Evolutionary conservation across 352 stramenopile species (phyloP), one percentile per base, ranked within the genome.

Genomic region (Phytophthora pistaciae): DNA sequence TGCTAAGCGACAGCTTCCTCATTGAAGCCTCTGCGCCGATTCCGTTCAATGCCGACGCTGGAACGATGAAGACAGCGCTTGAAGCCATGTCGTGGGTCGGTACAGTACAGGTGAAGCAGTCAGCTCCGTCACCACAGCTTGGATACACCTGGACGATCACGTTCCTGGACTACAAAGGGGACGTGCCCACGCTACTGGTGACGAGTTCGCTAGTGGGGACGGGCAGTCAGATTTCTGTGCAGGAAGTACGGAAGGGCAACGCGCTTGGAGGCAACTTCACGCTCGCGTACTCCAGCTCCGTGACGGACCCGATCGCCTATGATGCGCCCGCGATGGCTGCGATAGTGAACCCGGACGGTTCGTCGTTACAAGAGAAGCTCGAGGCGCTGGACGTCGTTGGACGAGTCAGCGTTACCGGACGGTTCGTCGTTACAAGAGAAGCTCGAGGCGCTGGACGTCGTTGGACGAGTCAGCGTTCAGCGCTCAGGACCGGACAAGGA

Each of bases 351-450:
- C 66, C 71, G 0, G 86, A 95, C 33, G 83, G 87, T 1, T 82
- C 82, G 9, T 94, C 87, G 0, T 33, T 95, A n/a, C 77, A 95
- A 69, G 88, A 95, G 53, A 93, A 92, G 36, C 60, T 95, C 0
- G 72, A 94, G 42, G 80, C 84, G 2, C 40, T 95, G 31, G 77
- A 79, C 18, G 70, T 80, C 3, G 67, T 95, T 31, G 87, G 87
- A 10, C 64, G 65, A 5, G 44, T 92, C 2, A 69, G 54, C 18
- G 83, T 94, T 1, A n/a, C n/a, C n/a, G n/a, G n/a, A n/a, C n/a
- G n/a, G n/a, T n/a, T n/a, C n/a, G 9, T 94, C 87, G 0, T 33
- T 95, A n/a, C 77, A 95, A 69, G 88, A 95, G 53, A 93, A 92
- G 36, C 60, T 95, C 0, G 72, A 94, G 42, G 80, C 84, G 2